phyloP scores from a whole-genome alignment of 768 basidiomycete species.

The Boletales sp. region DNA sequence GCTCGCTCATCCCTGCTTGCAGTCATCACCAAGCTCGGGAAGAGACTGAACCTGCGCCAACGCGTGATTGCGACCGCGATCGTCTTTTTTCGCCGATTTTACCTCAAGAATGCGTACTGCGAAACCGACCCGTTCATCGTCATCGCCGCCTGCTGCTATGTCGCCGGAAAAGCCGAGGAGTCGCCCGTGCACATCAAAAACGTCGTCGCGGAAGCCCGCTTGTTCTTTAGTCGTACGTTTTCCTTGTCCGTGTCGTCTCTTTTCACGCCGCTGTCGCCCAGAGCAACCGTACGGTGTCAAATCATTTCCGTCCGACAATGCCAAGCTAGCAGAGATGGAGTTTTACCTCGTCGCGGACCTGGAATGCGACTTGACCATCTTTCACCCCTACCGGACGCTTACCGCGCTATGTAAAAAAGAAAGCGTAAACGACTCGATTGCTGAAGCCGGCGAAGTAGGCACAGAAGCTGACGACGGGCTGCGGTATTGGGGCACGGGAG shows the following conservation, averaged over 20 bases:
- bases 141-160: slow-evolving; percentile 89
- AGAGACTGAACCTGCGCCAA: slow-evolving; percentile 79
- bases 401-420: slow-evolving; percentile 68
- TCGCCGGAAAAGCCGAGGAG: slow-evolving; percentile 97
- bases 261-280: slow-evolving; percentile 15
- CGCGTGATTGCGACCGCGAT: slow-evolving; percentile 92
- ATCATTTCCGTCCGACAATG: slow-evolving; percentile 82
- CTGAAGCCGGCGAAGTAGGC: slow-evolving; percentile 56
- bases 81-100: slow-evolving; percentile 95
- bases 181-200: slow-evolving; percentile 93
- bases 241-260: background rate
- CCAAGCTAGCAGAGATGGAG: slow-evolving; percentile 97
- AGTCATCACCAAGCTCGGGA: slow-evolving; percentile 88
- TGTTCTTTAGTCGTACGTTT: slow-evolving; percentile 66
- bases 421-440: slow-evolving; percentile 37
- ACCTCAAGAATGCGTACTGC: slow-evolving; percentile 91
- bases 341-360: slow-evolving; percentile 97
- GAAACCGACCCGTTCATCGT: slow-evolving; percentile 96
- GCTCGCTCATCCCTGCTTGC: background rate
- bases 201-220: slow-evolving; percentile 78
- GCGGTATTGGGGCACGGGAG: slow-evolving; percentile 77
- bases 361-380: slow-evolving; percentile 90
- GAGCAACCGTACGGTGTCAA: slow-evolving; percentile 70
- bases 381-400: slow-evolving; percentile 93
- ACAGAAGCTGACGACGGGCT: slow-evolving; percentile 52